Percentiles rank a stretch among this genome's conserved stretches.
Conservation (phyloP, 202 grass and related monocot species). For the Digitaria exilis region DNA sequence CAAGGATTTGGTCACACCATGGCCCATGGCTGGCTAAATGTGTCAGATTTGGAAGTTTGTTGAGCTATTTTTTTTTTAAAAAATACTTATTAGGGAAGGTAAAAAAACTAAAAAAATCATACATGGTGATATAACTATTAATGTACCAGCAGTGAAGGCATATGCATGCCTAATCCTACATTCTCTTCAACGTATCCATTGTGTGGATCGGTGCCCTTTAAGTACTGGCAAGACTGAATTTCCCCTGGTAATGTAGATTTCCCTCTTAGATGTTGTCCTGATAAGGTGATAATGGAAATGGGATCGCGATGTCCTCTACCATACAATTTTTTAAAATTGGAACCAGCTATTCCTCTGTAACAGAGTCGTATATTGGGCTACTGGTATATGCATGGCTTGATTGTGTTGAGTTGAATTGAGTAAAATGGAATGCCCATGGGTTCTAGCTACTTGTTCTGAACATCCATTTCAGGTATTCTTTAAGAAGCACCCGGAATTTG, state of each 20-base stretch:
- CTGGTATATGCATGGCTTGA: neutral
- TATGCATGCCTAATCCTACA: neutral
- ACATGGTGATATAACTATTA: neutral
- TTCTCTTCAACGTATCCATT: neutral
- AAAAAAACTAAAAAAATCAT: neutral
- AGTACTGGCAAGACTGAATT: no score
- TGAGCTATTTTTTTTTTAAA: neutral
- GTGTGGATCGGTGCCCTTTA: neutral
- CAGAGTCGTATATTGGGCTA: neutral
- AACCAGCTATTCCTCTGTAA: neutral
- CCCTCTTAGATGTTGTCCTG: neutral
- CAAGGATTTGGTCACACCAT: neutral
- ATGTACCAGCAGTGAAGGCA: neutral
- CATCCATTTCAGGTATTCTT: constrained; percentile 66
- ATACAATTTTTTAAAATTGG: neutral
- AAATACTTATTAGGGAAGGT: neutral
- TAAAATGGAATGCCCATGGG: neutral
- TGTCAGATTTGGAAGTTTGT: neutral
- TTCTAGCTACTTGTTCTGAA: constrained; percentile 2
- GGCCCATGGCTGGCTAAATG: neutral
- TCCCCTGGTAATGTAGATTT: neutral
- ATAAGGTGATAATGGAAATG: neutral
- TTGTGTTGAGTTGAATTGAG: neutral
- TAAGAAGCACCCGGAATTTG: constrained; percentile 74
- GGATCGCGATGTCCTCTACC: neutral